phyloP scores from a whole-genome alignment of 2,329 filamentous ascomycete species.

The Trichoderma atroviride region DNA sequence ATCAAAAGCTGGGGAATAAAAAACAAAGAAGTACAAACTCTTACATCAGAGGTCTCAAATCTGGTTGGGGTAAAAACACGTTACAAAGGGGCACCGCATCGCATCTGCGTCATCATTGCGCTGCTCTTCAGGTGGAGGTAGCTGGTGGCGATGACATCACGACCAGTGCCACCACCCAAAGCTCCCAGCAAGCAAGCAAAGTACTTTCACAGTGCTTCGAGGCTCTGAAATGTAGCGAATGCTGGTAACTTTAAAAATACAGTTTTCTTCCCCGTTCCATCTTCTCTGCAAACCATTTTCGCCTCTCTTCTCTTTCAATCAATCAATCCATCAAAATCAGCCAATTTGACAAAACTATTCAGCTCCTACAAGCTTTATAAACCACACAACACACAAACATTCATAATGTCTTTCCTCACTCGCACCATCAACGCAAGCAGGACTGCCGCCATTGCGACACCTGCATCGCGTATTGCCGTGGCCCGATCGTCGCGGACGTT shows the following conservation, averaged over 20 bases:
- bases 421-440: slow-evolving; percentile 17
- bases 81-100: not conserved
- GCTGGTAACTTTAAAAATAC: not conserved
- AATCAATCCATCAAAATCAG: not conserved
- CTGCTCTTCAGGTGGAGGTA: slow-evolving; percentile 19
- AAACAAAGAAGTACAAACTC: too few species aligned
- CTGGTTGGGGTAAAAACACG: not conserved
- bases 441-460: slow-evolving; percentile 27
- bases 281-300: not conserved
- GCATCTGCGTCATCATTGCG: slow-evolving; percentile 27
- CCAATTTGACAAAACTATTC: not conserved
- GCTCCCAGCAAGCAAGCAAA: not conserved
- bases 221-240: not conserved
- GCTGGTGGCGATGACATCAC: slow-evolving; percentile 28
- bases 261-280: not conserved
- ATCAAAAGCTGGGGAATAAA: not conserved
- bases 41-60: slow-evolving; percentile 1
- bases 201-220: not conserved
- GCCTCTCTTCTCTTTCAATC: not conserved
- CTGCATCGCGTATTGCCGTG: slow-evolving; percentile 44
- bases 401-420: slow-evolving; percentile 26
- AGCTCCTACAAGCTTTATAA: not conserved
- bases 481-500: slow-evolving; percentile 52
- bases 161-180: slow-evolving; percentile 1
- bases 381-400: not conserved